phyloP scores from a whole-genome alignment of 805 yeast species.

The Pichia manshurica region DNA sequence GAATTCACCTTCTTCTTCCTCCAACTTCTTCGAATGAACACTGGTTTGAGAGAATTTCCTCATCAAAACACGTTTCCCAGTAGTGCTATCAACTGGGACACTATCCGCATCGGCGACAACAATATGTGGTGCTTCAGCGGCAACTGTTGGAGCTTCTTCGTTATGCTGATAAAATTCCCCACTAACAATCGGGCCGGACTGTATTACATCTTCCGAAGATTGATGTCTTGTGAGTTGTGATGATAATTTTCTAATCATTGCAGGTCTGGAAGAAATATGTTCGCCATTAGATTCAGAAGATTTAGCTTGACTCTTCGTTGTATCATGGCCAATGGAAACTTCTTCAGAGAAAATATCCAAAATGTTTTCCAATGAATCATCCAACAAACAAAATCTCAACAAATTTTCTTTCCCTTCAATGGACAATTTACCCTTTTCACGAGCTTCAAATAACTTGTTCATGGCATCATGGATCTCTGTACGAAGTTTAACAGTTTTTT shows the following conservation, averaged over 20 bases:
- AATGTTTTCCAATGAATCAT: slow-evolving; percentile 48
- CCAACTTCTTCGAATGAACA: slow-evolving; percentile 66
- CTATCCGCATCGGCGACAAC: slow-evolving; percentile 63
- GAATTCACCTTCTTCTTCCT: slow-evolving; percentile 87
- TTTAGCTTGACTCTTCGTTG: neutral
- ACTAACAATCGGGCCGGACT: slow-evolving; percentile 48
- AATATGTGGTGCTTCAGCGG: slow-evolving; percentile 48
- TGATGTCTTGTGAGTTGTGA: slow-evolving; percentile 39
- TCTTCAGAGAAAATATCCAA: slow-evolving; percentile 38
- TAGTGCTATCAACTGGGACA: slow-evolving; percentile 57
- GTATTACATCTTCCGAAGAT: slow-evolving; percentile 44
- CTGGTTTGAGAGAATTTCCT: slow-evolving; percentile 61
- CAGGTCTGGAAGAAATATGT: slow-evolving; percentile 18
- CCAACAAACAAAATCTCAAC: slow-evolving; percentile 47
- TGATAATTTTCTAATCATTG: slow-evolving; percentile 25
- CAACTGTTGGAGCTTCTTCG: slow-evolving; percentile 7
- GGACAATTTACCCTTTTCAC: slow-evolving; percentile 42
- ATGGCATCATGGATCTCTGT: slow-evolving; percentile 47
- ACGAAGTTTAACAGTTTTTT: slow-evolving; percentile 44
- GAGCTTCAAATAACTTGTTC: slow-evolving; percentile 41
- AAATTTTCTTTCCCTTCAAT: slow-evolving; percentile 52
- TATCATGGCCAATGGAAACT: slow-evolving; percentile 6
- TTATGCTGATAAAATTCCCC: slow-evolving; percentile 28
- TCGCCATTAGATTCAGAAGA: neutral
- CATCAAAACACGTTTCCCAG: slow-evolving; percentile 68